A percentile compares a stretch with the other conserved stretches of the same genome.
These are phyloP conservation scores for Diaporthe helianthi DNA, from an alignment of 2,329 filamentous ascomycete species.

Conservation along the genomic window DNA sequence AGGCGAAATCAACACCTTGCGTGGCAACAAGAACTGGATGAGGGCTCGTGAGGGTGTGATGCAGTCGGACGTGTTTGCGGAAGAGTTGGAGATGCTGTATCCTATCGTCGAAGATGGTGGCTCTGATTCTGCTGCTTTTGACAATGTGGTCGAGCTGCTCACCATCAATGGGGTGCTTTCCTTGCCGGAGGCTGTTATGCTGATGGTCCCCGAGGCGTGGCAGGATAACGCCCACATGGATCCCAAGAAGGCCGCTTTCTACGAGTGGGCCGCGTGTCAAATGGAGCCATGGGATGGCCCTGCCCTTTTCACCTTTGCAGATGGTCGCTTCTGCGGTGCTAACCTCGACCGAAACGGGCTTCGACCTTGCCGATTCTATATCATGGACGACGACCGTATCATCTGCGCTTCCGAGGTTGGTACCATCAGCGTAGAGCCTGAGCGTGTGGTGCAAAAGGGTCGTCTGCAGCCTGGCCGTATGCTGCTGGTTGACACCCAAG, in stretches of 20 bases:
- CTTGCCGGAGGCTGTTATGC: slow-evolving; percentile 94
- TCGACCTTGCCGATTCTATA: slow-evolving; percentile 94
- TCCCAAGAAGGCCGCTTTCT: slow-evolving; percentile 94
- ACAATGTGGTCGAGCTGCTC: slow-evolving; percentile 93
- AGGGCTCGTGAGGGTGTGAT: slow-evolving; percentile 93
- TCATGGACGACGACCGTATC: slow-evolving; percentile 95
- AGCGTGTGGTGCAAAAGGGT: slow-evolving; percentile 90
- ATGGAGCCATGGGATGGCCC: slow-evolving; percentile 99
- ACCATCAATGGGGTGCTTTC: slow-evolving; percentile 96
- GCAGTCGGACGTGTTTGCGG: slow-evolving; percentile 90
- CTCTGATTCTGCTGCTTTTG: slow-evolving; percentile 95
- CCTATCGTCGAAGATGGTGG: slow-evolving; percentile 96
- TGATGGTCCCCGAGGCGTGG: slow-evolving; percentile 98
- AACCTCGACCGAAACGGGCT: slow-evolving; percentile 96
- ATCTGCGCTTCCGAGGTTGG: slow-evolving; percentile 97
- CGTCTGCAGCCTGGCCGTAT: slow-evolving; percentile 94
- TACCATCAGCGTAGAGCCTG: slow-evolving; percentile 89
- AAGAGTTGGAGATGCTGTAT: slow-evolving; percentile 89
- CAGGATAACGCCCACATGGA: slow-evolving; percentile 93
- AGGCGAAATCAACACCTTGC: slow-evolving; percentile 93
- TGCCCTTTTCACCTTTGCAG: slow-evolving; percentile 94
- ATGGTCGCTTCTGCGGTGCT: slow-evolving; percentile 95
- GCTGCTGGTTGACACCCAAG: slow-evolving; percentile 90
- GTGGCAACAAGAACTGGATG: slow-evolving; percentile 99
- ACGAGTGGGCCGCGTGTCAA: slow-evolving; percentile 97